Evolutionary conservation across 192 early-diverging fungal genomes (phyloP).

Genomic region (Spizellomyces sp.): DNA sequence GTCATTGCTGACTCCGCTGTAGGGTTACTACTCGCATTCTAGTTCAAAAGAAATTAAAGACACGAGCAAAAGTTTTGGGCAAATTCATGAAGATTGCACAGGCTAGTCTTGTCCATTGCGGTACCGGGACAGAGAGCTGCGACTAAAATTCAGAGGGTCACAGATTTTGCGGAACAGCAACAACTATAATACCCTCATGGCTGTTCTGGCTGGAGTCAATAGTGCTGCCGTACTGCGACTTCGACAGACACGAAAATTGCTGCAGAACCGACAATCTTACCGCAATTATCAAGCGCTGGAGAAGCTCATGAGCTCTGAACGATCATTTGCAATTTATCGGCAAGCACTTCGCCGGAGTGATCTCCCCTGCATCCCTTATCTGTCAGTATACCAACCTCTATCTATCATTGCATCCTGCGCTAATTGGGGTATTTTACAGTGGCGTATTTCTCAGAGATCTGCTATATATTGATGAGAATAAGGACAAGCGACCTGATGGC

Average conservation of each 20-base stretch:
- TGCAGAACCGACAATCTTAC: slow-evolving; percentile 52
- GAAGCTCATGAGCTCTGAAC: slow-evolving; percentile 68
- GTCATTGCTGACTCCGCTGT: neutral
- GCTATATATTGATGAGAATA: slow-evolving; percentile 74
- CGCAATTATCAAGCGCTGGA: slow-evolving; percentile 62
- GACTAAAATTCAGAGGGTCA: neutral
- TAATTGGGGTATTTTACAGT: slow-evolving; percentile 35
- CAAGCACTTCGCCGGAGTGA: slow-evolving; percentile 58
- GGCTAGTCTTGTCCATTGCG: slow-evolving; percentile 32
- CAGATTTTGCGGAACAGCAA: slow-evolving; percentile 63
- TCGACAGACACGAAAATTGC: slow-evolving; percentile 58
- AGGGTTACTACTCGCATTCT: slow-evolving; percentile 73
- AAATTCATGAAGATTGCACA: slow-evolving; percentile 73
- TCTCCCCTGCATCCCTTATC: slow-evolving; percentile 71
- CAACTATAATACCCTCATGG: slow-evolving; percentile 81
- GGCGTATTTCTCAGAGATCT: slow-evolving; percentile 73
- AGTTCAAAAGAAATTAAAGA: slow-evolving; percentile 59
- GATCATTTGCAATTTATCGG: slow-evolving; percentile 67
- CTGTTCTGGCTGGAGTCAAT: slow-evolving; percentile 71
- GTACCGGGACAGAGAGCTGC: neutral
- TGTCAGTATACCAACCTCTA: slow-evolving; percentile 46
- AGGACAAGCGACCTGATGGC: slow-evolving; percentile 65
- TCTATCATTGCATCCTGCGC: neutral
- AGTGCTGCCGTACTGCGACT: slow-evolving; percentile 63
- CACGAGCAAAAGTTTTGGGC: slow-evolving; percentile 63